Conservation (phyloP, 208 protist genomes). For the Acanthamoeba royreba region DNA sequence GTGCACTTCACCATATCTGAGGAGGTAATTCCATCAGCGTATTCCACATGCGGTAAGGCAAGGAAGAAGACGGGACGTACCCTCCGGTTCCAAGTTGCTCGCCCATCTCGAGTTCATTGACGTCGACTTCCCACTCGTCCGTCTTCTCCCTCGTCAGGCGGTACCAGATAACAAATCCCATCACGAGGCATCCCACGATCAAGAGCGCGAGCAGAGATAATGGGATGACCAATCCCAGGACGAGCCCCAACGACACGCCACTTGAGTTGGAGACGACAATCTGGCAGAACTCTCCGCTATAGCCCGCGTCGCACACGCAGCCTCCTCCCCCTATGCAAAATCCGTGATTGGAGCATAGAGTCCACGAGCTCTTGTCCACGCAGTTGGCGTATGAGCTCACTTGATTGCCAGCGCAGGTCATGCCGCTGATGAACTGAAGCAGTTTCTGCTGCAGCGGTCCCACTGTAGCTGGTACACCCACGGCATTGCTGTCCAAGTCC, state of each 20-base stretch:
- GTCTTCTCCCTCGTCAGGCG: too few species aligned
- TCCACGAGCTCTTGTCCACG: background rate
- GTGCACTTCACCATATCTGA: too few species aligned
- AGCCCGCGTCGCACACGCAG: background rate
- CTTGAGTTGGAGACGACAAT: background rate
- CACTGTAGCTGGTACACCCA: background rate
- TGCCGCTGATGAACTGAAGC: background rate
- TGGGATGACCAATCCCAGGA: background rate
- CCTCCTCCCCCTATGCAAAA: background rate
- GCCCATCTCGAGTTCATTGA: background rate
- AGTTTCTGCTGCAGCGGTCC: background rate
- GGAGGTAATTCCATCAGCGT: too few species aligned
- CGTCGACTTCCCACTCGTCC: constrained; percentile 6
- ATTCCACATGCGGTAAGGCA: too few species aligned
- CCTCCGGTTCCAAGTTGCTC: background rate
- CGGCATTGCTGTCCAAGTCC: background rate
- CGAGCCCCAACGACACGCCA: background rate
- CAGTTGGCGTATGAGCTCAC: background rate
- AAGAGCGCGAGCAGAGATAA: too few species aligned
- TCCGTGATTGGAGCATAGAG: background rate
- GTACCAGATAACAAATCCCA: too few species aligned
- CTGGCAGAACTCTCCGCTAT: background rate
- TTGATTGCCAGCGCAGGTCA: background rate
- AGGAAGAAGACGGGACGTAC: too few species aligned
- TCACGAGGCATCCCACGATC: too few species aligned